Base-by-base conservation (phyloP, 257 asterid genomes). In the Prunella vulgaris region DNA sequence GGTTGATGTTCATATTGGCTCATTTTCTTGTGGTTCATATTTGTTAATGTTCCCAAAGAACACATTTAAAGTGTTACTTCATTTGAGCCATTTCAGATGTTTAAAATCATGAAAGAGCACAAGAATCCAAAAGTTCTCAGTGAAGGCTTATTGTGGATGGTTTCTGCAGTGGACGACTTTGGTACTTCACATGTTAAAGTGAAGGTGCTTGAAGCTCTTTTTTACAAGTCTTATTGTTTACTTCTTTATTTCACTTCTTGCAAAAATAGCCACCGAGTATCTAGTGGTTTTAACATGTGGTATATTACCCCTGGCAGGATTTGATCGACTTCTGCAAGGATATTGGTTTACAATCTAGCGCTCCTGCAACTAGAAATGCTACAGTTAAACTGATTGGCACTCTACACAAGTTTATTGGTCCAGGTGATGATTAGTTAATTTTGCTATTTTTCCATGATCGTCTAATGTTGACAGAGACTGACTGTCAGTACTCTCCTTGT, bases 81-180 rank as follows among this genome's bases (percentile, higher is more conserved):
- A 38, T 74, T 66, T 69, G 66, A 13, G 69, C 53, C 66, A 12
- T 56, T 77, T 70, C 86, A 94, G 99, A 86, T 92, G 62, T 88
- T 80, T 84, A 94, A 85, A 81, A 89, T 91, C 67, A 87, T 89
- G 96, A 94, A 94, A 82, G 97, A 94, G 83, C 99, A 94, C 83
- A 94, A 94, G 84, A 94, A 94, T 73, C 99, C 99, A 35, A 94
- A 94, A 80, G 98, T 94, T 77, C 96, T 94, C 7, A 94, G 99
- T 71, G 99, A 94, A 80, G 99, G 99, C 74, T 70, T 94, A 69
- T 52, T 78, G 77, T 94, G 99, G 99, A 89, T 94, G 94, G 97
- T 91, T 71, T 86, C 92, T 10, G 96, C 95, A 0, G 85, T 94
- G 35, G 98, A 91, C 32, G 98, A 94, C 81, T 94, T 94, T 74